Conservation (phyloP, 148 eudicot genomes). For the Fallopia convolvulus region DNA sequence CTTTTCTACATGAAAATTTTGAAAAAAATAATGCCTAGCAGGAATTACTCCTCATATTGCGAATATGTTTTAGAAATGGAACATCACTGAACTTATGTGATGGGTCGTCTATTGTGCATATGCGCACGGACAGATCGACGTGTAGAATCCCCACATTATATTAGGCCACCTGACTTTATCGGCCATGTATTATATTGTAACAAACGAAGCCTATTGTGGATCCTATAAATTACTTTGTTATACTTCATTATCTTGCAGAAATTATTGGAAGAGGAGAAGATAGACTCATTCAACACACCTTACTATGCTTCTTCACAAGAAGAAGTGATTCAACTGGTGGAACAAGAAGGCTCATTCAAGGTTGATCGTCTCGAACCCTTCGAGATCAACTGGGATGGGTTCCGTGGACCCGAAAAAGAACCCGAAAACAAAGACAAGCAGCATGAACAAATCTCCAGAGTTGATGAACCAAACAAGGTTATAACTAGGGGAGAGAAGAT, state of each 20-base stretch:
- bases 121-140: no score
- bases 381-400: constrained; percentile 49
- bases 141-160: no score
- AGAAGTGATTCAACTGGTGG: constrained; percentile 36
- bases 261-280: constrained; percentile 46
- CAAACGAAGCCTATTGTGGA: no score
- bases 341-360: constrained; percentile 49
- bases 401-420: background rate
- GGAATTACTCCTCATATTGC: no score
- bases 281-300: constrained; percentile 60
- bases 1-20: no score
- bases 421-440: background rate
- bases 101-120: no score
- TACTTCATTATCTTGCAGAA: constrained; percentile 31
- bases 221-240: background rate
- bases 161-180: no score
- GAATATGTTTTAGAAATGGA: no score
- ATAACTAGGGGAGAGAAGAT: constrained; percentile 33
- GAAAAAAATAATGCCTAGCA: no score
- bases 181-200: no score
- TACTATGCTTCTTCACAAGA: constrained; percentile 49
- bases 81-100: no score
- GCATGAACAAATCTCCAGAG: background rate
- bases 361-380: constrained; percentile 25
- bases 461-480: background rate